These are phyloP conservation scores for Mucor racemosus DNA, from an alignment of 371 early-diverging fungal genomes.

Conservation along the genomic window DNA sequence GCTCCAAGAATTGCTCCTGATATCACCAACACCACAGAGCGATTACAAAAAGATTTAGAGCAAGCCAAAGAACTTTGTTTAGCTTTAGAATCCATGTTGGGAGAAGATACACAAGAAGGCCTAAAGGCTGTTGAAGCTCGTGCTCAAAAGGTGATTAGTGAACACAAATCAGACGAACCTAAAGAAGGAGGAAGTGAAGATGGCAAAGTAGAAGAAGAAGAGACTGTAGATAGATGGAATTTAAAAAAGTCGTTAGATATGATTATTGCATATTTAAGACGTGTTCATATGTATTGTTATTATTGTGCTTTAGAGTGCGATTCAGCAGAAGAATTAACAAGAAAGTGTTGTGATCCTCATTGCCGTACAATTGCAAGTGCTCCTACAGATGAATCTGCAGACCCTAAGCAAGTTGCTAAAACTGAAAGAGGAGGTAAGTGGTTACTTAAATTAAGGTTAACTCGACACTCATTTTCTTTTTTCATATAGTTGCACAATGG, in stretches of 20 bases:
- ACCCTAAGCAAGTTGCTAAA: constrained; percentile 31
- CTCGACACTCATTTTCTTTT: not conserved
- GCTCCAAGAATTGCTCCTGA: constrained; percentile 67
- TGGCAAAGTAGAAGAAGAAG: constrained; percentile 24
- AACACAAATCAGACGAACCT: constrained; percentile 12
- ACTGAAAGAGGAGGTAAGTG: constrained; percentile 34
- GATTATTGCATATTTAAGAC: constrained; percentile 81
- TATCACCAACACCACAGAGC: constrained; percentile 60
- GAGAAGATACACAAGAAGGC: constrained; percentile 32
- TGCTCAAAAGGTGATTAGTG: constrained; percentile 37
- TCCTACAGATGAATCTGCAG: constrained; percentile 14
- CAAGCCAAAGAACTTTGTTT: constrained; percentile 67
- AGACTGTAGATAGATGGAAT: constrained; percentile 30
- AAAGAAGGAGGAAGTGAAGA: constrained; percentile 20
- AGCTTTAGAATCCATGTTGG: constrained; percentile 54
- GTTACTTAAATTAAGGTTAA: not conserved
- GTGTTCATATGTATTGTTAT: constrained; percentile 94
- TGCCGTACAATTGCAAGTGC: constrained; percentile 54
- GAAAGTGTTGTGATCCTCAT: constrained; percentile 77
- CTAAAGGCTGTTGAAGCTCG: constrained; percentile 38
- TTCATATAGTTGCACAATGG: constrained; percentile 54
- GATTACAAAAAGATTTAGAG: constrained; percentile 74
- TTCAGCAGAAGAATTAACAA: constrained; percentile 80
- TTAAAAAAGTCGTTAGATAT: constrained; percentile 79
- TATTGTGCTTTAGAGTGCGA: constrained; percentile 88